Evolutionary conservation across 805 yeast species (phyloP).

Genomic region (Ogataea philodendri): DNA sequence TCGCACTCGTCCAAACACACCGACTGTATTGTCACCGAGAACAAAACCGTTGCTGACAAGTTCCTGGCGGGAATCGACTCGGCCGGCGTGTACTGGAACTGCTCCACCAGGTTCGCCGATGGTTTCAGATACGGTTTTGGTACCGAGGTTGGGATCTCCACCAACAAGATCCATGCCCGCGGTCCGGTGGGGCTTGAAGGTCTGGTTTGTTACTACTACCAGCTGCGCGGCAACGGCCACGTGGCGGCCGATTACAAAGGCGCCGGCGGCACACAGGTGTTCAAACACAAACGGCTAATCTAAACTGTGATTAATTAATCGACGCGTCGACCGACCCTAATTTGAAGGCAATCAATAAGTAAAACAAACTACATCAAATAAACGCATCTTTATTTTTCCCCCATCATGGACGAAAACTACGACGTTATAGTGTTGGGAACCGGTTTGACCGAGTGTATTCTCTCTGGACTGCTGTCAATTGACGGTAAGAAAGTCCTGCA

Average conservation of each 20-base stretch:
- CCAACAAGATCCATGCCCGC: constrained; percentile 95
- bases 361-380: constrained; percentile 1
- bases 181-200: constrained; percentile 99
- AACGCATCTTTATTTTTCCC: not conserved
- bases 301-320: constrained; percentile 1
- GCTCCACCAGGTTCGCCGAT: constrained; percentile 95
- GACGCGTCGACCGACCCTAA: constrained; percentile 9
- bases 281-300: constrained; percentile 63
- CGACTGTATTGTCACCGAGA: constrained; percentile 83
- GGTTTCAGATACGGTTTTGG: constrained; percentile 99
- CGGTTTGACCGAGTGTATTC: constrained; percentile 95
- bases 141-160: constrained; percentile 96
- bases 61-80: constrained; percentile 88
- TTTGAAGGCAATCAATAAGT: constrained; percentile 7
- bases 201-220: constrained; percentile 91
- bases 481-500: constrained; percentile 97
- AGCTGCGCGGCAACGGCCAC: constrained; percentile 89
- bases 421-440: constrained; percentile 93
- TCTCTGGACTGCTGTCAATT: constrained; percentile 91
- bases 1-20: constrained; percentile 94
- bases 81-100: constrained; percentile 97
- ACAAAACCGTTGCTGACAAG: constrained; percentile 63
- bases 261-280: constrained; percentile 81
- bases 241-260: constrained; percentile 89
- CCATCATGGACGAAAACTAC: constrained; percentile 85